Base-by-base conservation (phyloP, 2,329 filamentous ascomycete species). In the Hymenoscyphus fructigenus region DNA sequence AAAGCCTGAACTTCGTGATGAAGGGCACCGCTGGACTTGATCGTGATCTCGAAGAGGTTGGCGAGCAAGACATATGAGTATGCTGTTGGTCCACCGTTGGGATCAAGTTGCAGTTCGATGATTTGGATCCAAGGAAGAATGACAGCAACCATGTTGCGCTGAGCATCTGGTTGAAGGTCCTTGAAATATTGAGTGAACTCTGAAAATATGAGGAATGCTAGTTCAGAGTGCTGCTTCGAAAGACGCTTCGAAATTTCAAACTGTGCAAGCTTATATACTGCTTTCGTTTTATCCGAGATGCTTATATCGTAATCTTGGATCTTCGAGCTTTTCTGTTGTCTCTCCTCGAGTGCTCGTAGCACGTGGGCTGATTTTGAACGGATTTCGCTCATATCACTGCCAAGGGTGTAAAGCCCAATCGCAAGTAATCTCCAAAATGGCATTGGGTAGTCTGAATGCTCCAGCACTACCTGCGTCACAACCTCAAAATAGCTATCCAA, bases 261-360 rank as follows among this genome's bases (percentile, higher is more conserved):
- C 75, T 99, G 95, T 0, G 96, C 95, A 56, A 96, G 83, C 79
- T 99, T 99, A 79, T 98, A 99, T 2, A 99, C 94, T 0, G 94
- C 93, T 70, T 96, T 96, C 0, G 96, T 99, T 79, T 97, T 98
- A 79, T 99, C 96, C 0, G 94, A 96, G 65, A 99, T 95, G 76
- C 93, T 97, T 72, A 99, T 98, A 73, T 99, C 95, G 65, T 97
- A 96, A 76, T 99, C 95, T 75, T 97, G 92, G 6, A 99, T 88
- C 74, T 96, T 96, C 1, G 94, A 97, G 69, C 88, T 95, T 69
- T 91, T 90, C 68, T 89, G 86, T 69, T 95, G 91, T 28, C 92
- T 87, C 69, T 93, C 88, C 77, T 98, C 95, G 1, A 98, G 81
- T 0, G 88, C 88, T 50, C 93, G 86, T 14, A 99, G 82, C 36